Evolutionary conservation across 352 stramenopile species (phyloP), one percentile per base, ranked within the genome.

Genomic region (Phytophthora lateralis): DNA sequence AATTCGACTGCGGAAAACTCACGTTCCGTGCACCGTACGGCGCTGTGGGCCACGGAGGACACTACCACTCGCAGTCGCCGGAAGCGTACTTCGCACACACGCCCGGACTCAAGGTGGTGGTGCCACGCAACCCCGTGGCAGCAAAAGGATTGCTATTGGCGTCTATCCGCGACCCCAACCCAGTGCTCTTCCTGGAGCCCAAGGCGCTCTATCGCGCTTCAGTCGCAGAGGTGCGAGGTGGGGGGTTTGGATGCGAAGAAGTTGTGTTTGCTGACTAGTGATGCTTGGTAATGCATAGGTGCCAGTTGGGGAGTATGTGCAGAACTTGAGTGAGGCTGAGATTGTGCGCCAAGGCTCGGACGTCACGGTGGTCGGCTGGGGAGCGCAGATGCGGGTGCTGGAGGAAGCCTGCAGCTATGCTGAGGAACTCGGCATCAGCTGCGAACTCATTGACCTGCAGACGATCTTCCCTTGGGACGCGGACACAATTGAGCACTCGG

Each of bases 71-170:
- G 24, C 95, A 98, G 82, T 98, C 88, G 48, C 97, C 97, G 0
- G 97, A 99, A 71, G 95, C 96, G 1, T 99, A 99, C 73, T 97
- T 99, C 58, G 80, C 95, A 15, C 97, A 99, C 76, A 99, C 96
- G 27, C 97, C 97, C 3, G 97, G 97, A 3, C 71, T 99, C n/a
- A 98, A 98, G 43, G 78, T 89, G 26, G 97, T 99, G 32, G 98
- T 99, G 65, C 97, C 97, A 18, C 85, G 95, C 32, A 91, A 97
- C 50, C 96, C 97, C 0, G 85, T 85, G 47, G 85, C 97, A 60
- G 97, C 97, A 17, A 99, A 99, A 64, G 97, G 97, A 1, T 75
- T 99, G 38, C 78, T 99, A 32, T 75, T 99, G 3, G 89, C 93
- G 30, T 96, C 91, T 3, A 98, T 99, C 71, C 82, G 97, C 20